Evolutionary conservation across 2,329 filamentous ascomycete genomes (phyloP).

Genomic region (Myotisia sp.): DNA sequence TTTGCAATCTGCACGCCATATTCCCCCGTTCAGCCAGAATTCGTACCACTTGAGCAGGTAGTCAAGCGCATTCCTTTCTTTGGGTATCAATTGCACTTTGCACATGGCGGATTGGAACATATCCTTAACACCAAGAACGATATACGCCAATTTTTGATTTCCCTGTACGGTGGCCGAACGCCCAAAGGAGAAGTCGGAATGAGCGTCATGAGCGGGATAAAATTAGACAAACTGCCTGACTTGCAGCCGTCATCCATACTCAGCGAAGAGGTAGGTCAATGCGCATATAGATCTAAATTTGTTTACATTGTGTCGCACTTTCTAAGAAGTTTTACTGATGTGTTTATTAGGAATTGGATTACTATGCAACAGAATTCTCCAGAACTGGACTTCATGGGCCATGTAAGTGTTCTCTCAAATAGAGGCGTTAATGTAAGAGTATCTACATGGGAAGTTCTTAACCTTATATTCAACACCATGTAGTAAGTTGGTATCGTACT

Average conservation of each 20-base stretch:
- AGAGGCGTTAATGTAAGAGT: no score
- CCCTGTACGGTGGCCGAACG: conserved; percentile 53
- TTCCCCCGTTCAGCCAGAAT: conserved; percentile 39
- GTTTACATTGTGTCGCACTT: conserved; percentile 7
- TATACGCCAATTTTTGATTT: conserved; percentile 56
- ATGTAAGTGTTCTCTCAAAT: conserved; percentile 30
- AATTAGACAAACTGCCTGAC: conserved; percentile 47
- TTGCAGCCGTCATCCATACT: conserved; percentile 47
- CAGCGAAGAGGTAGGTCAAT: conserved; percentile 44
- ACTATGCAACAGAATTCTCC: conserved; percentile 60
- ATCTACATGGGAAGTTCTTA: no score
- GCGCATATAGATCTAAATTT: conserved; percentile 6
- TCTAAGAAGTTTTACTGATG: background rate
- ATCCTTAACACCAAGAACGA: conserved; percentile 43
- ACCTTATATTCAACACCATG: background rate
- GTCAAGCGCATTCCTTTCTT: conserved; percentile 53
- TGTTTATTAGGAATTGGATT: conserved; percentile 47
- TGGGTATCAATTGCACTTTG: conserved; percentile 71
- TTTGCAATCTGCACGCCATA: conserved; percentile 76
- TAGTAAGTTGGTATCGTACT: conserved; percentile 76
- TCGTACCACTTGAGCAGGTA: conserved; percentile 44
- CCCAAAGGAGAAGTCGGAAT: conserved; percentile 45
- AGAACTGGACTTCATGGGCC: conserved; percentile 62
- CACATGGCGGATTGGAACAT: conserved; percentile 50
- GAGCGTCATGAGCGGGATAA: conserved; percentile 45